Base-by-base conservation (phyloP, 2,329 filamentous ascomycete genomes). In the Amauroascus niger region DNA sequence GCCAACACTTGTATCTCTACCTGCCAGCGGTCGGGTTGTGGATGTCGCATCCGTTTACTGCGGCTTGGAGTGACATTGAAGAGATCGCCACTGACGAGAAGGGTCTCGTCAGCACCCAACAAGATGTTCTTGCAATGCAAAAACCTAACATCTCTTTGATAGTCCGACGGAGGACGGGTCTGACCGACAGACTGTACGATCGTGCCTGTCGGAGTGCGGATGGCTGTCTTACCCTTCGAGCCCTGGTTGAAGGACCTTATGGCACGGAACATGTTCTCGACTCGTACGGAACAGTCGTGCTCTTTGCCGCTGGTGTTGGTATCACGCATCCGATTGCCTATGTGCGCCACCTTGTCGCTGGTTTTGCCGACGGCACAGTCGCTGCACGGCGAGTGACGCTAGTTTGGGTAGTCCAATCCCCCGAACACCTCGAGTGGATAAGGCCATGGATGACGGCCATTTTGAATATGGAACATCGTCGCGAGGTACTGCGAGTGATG, bases 281-380 rank as follows among this genome's bases (percentile, higher is more conserved):
- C 69, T 96, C 90, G 6, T 97, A 96, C 69, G 91, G 93, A 37
- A 93, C 94, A 41, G 83, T 84, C 43, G 80, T 98, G 58, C 83
- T 98, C 54, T 89, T 96, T 65, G 90, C 91, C 11, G 90, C 89
- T 54, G 88, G 91, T 54, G 89, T 93, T 4, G 93, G 93, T 58
- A 97, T 98, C 71, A 95, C 91, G 0, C 91, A 97, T 68, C 89
- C 95, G 67, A 81, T 97, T 28, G 87, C 89, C 32, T 95, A 94
- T 68, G 79, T 96, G 7, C 84, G 83, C 53, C 84, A 93, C 49
- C 75, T 91, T 3, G 78, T 91, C 55, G 73, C 82, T 52, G 85
- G 85, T 3, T 85, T 79, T 68, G 80, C 81, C 52, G 74, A 80
- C 0, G 80, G 82, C 55, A 89, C 83, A 0, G 82, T 89, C 35